Base-by-base conservation (phyloP, 2,329 filamentous ascomycete genomes). In the Trichoderma arundinaceum region DNA sequence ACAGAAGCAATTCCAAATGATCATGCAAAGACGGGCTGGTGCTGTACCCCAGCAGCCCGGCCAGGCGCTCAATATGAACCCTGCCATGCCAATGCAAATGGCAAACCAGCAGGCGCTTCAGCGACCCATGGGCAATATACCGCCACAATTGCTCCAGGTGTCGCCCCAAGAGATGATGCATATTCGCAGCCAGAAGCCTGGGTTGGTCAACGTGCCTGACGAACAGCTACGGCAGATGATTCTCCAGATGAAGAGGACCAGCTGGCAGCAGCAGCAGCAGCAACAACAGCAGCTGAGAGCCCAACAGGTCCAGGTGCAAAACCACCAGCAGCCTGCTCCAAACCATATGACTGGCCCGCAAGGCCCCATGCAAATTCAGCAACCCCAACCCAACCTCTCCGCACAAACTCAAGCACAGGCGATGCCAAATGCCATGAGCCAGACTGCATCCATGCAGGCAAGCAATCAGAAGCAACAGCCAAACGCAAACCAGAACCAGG, bases 361-460 rank as follows among this genome's bases (percentile, higher is more conserved):
- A 68, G 79, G 79, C 2, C 84, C 84, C 64, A 84, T 84, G 68
- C 82, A 85, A 66, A 76, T 80, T 8, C 85, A 86, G 66, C 84
- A 84, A 66, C 82, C 80, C 52, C 85, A 87, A 68, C 71, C 69
- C 71, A 73, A 68, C 52, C 74, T 76, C 60, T 67, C 72, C 7
- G 69, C 78, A 72, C 78, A 83, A 69, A 74, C 78, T 35, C 75
- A 77, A 66, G 72, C 74, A 61, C 74, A 79, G 65, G 71, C 75
- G 17, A 77, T 77, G 65, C 73, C 76, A 7, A 68, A 79, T 79
- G 74, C 78, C 75, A 79, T 83, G 74, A 78, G 77, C 2, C 84
- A 84, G 69, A 80, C 72, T 38, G 67, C 69, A 7, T 68, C 70
- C 19, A 72, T 75, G 70, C 71, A 71, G 66, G 65, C 72, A 48